Base-by-base conservation (phyloP, 1,284 basidiomycete genomes). In the Apiotrichum domesticum region DNA sequence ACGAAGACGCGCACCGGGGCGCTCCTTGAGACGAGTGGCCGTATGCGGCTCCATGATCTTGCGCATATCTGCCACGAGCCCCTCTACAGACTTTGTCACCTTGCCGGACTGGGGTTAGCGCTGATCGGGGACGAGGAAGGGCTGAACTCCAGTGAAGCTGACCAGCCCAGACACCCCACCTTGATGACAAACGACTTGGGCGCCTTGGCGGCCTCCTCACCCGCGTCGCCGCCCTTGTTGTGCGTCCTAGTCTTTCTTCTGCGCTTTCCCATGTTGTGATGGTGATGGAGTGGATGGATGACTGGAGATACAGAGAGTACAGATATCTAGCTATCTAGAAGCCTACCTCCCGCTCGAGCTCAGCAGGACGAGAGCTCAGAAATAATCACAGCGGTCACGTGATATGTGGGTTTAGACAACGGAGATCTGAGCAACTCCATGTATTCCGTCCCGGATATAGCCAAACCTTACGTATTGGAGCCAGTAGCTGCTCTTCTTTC, bases 11-110 rank as follows among this genome's bases (percentile, higher is more conserved):
- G 98, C 98, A 51, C 88, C 83, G 58, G 86, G 86, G 42, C 94
- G 82, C 82, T 98, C 95, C 78, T 80, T 85, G 15, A 99, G 82
- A 51, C 94, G 82, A 59, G 86, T 87, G 6, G 95, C 96, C 21
- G 96, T 99, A 74, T 98, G 93, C 58, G 96, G 96, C 76, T 98
- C 96, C 90, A 99, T 92, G 61, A 96, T 87, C 75, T 90, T 89
- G 66, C 96, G 82, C 68, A 97, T 80, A 77, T 99, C 96, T 52
- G 87, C 83, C 13, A 97, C 93, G 35, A 99, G 85, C 66, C 91
- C 87, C 3, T 85, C 79, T 52, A 96, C 82, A n/a, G 90, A 90
- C 55, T 83, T 81, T 13, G 94, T 93, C 37, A 98, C 93, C 58
- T 86, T 85, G 45, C 95, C 95, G 76, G 94, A 89, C 72, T 77